These are phyloP conservation scores for Trametes maxima DNA, from an alignment of 768 basidiomycete genomes.

Conservation along the genomic window DNA sequence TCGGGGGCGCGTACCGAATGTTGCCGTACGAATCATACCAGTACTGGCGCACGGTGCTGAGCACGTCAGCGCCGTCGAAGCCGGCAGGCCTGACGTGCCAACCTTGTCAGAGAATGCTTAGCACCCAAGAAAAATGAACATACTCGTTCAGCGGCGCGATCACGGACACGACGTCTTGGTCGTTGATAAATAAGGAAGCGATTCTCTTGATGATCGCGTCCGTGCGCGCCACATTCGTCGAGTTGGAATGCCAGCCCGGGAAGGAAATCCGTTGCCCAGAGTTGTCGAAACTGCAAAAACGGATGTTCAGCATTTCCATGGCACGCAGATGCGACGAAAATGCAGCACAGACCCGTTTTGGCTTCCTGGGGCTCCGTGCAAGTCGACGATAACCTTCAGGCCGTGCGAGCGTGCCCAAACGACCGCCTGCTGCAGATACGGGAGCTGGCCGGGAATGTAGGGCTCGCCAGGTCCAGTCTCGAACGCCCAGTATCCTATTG, in stretches of 20 bases:
- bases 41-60: conserved; percentile 57
- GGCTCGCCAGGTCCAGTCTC: conserved; percentile 80
- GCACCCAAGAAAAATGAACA: conserved; percentile 12
- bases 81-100: conserved; percentile 65
- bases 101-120: background rate
- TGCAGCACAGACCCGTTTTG: conserved; percentile 67
- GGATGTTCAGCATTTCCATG: background rate
- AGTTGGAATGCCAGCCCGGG: conserved; percentile 72
- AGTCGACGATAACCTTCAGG: conserved; percentile 82
- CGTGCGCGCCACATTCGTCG: conserved; percentile 68
- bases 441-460: conserved; percentile 74
- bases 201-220: conserved; percentile 64
- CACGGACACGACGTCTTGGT: conserved; percentile 55
- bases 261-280: conserved; percentile 65
- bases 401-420: conserved; percentile 69
- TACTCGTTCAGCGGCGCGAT: conserved; percentile 85
- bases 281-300: conserved; percentile 67
- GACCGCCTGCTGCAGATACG: conserved; percentile 67
- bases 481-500: conserved; percentile 91
- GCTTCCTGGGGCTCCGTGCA: conserved; percentile 72
- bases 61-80: conserved; percentile 52
- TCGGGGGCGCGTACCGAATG: conserved; percentile 52
- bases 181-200: conserved; percentile 58
- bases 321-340: background rate
- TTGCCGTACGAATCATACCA: conserved; percentile 77